These are phyloP conservation scores for Ganoderma sinense DNA, from an alignment of 1,284 basidiomycete species.

Conservation along the genomic window DNA sequence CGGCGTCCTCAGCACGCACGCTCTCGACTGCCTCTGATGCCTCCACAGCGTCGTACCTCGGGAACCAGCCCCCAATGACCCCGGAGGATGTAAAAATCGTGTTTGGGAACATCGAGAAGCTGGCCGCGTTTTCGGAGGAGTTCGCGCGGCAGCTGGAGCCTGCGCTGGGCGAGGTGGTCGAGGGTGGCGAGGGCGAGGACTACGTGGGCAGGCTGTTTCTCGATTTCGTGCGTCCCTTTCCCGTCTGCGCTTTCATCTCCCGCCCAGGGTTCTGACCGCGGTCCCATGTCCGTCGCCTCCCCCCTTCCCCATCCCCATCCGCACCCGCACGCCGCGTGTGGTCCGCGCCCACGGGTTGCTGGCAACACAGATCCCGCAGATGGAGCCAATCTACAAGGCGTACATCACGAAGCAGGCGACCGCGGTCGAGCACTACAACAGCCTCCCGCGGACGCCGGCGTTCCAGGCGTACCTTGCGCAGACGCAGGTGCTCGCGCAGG, in stretches of 20 bases:
- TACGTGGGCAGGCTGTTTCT: conserved; percentile 83
- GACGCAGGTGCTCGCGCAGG: conserved; percentile 73
- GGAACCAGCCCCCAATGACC: conserved; percentile 68
- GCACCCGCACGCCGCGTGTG: conserved; percentile 1
- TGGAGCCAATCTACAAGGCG: conserved; percentile 82
- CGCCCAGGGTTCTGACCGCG: not conserved
- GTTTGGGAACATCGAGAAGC: conserved; percentile 82
- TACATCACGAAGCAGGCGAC: conserved; percentile 90
- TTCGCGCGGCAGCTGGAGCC: conserved; percentile 65
- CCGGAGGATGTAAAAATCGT: conserved; percentile 76
- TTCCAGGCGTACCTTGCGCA: conserved; percentile 73
- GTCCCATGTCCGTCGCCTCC: not conserved
- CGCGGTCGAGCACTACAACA: conserved; percentile 75
- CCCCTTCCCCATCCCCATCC: not conserved
- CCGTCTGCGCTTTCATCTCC: not conserved
- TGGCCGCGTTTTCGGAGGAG: conserved; percentile 75
- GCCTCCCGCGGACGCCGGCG: conserved; percentile 62
- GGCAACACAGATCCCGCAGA: conserved; percentile 67
- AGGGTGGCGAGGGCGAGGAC: conserved; percentile 69
- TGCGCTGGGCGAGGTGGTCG: conserved; percentile 50
- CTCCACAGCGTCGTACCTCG: conserved; percentile 48
- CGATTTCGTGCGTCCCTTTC: conserved; percentile 56
- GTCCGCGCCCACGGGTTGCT: not conserved
- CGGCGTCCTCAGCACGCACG: conserved; percentile 54
- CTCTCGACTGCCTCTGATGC: conserved; percentile 62